Evolutionary conservation across 108 stramenopile species (phyloP), one percentile per base, ranked within the genome.

Genomic region (Skeletonema marinoi): DNA sequence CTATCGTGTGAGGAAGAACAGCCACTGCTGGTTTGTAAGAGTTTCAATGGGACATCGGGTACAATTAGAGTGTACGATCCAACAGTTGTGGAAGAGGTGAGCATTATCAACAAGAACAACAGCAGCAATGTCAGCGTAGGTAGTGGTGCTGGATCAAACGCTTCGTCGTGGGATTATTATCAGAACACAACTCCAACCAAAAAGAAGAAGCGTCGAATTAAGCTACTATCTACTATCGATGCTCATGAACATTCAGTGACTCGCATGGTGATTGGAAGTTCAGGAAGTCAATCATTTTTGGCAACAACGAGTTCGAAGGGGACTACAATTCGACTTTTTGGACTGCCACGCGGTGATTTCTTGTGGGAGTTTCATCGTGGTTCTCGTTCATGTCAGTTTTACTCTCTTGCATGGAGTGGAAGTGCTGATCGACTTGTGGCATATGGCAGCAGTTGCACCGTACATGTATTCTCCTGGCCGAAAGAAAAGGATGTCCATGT

Each of bases 311-410:
- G 65, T 33, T 58, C 70, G 17, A 71, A 76, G 31, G 81, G 81
- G 6, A 82, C 81, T 6, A 66, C 66, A 25, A 64, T 82, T 50
- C 70, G 81, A 68, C 71, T 82, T 4, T 82, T 82, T 68, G 81
- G 66, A 62, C 68, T 82, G 36, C 81, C 81, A 31, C 32, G 66
- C 16, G 81, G 81, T 32, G 63, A 75, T 17, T 58, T 44, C 16
- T 44, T 82, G 25, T 82, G 73, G 73, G 81, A 82, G 60, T 82
- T 70, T 70, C 81, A 82, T 68, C 75, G 81, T 14, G 81, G 81
- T 32, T 82, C 81, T 11, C 61, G 71, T 21, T 36, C 75, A 9
- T 82, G 81, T 46, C 74, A 72, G 16, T 65, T 82, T 48, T 58
- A 75, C 17, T 76, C 75, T 35, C 50, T 82, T 30, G 71, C 81